These are phyloP conservation scores for Edaphochlamys debaryana DNA, from an alignment of 139 green algal species.

Conservation along the genomic window DNA sequence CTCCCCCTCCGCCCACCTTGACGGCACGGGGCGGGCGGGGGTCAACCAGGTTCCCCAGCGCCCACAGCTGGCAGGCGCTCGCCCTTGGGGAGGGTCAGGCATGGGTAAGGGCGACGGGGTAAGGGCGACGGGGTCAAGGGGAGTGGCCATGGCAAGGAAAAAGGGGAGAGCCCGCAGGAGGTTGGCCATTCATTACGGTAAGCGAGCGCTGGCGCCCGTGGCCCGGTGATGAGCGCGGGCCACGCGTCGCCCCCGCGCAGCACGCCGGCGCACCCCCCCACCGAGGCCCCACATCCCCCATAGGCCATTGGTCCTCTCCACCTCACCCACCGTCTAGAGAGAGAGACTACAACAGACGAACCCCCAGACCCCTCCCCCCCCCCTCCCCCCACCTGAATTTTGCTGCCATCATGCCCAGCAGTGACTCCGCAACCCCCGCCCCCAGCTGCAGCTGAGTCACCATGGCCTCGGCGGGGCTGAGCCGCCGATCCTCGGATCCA, in stretches of 20 bases:
- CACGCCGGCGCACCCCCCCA: too few relatives aligned
- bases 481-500: neutral
- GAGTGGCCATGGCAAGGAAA: too few relatives aligned
- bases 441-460: slow-evolving; percentile 3
- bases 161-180: too few relatives aligned
- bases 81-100: neutral
- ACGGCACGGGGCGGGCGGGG: slow-evolving; percentile 14
- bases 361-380: neutral
- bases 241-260: too few relatives aligned
- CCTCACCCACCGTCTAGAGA: too few relatives aligned
- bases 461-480: neutral
- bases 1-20: slow-evolving; percentile 24
- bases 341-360: too few relatives aligned
- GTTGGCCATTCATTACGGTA: too few relatives aligned
- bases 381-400: slow-evolving; percentile 4
- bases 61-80: slow-evolving; percentile 47
- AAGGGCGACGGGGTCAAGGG: too few relatives aligned
- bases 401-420: neutral
- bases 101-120: neutral
- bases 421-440: neutral
- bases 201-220: too few relatives aligned
- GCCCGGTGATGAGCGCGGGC: too few relatives aligned
- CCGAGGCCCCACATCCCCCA: too few relatives aligned
- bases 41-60: slow-evolving; percentile 38
- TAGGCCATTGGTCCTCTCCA: too few relatives aligned